Base-by-base conservation (phyloP, 2,329 filamentous ascomycete genomes). In the Diaporthe caulivora region DNA sequence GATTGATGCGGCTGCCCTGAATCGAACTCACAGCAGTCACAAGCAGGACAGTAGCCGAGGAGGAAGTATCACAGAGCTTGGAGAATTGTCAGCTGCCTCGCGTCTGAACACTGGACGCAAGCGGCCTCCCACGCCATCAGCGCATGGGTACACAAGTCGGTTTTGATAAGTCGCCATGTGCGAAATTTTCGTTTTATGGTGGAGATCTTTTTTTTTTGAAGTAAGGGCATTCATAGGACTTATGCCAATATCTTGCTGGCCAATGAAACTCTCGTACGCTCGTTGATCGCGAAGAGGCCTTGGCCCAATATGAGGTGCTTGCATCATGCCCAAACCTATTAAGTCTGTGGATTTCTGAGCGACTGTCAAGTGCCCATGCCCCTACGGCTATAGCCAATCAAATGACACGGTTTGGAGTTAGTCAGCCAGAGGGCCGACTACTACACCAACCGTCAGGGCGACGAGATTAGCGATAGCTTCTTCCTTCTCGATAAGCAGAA, bases 41-140 rank as follows among this genome's bases (percentile, higher is more conserved):
- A 75, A 74, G 44, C 64, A 72, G n/a, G 21, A n/a, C 2, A 26
- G 68, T 26, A 74, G 74, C 40, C 65, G 72, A 13, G 74, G 72
- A 17, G 72, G 70, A 21, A 74, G 72, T 67, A 80, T 81, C 31
- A 80, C 78, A 15, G 81, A 82, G 74, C 73, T 82, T 51, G 79
- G 80, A 37, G 78, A 79, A 18, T 72, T 81, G 47, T 54, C 72
- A 8, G 58, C 58, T 26, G 60, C 29, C 24, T 42, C 65, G 13
- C 53, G 65, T 18, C 42, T 70, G 44, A 47, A 8, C 24, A 44
- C 42, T 21, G 60, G 58, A 31, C 40, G 29, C 3, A 60, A 64
- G 18, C 47, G 57, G 26, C 72, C 57, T 51, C 34, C 29, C 13
- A 70, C 72, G 21, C 60, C 72, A 9, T 60, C 51, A 3, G 42